Evolutionary conservation across 228 moss, liverwort and hornwort genomes (phyloP).

Genomic region (Sphagnum magellanicum): DNA sequence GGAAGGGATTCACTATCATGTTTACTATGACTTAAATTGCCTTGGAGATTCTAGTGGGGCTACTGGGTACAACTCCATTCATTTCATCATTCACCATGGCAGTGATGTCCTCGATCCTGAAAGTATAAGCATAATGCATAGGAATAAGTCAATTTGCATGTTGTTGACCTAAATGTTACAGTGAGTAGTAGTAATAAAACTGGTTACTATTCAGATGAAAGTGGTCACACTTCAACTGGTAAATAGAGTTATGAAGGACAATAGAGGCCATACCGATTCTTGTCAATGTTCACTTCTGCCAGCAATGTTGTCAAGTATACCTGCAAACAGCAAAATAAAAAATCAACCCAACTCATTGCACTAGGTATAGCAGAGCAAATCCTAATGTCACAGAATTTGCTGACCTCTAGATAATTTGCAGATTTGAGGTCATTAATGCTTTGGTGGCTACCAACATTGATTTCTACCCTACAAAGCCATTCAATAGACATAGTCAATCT

Average conservation of each 20-base stretch:
- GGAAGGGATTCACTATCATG: too few species aligned
- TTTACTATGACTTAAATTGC: too few species aligned
- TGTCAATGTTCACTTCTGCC: slow-evolving; percentile 75
- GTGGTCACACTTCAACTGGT: background rate
- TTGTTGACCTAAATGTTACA: background rate
- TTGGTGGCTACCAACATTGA: too few species aligned
- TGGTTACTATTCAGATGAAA: background rate
- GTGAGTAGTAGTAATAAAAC: background rate
- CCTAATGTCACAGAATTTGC: background rate
- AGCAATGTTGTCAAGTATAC: slow-evolving; percentile 88
- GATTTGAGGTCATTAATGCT: background rate
- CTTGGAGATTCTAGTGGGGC: background rate
- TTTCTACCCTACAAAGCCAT: too few species aligned
- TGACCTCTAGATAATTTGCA: background rate
- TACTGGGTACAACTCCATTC: slow-evolving; percentile 27
- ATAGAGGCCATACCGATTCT: slow-evolving; percentile 44
- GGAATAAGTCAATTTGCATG: background rate
- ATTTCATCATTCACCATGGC: slow-evolving; percentile 64
- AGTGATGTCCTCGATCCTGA: slow-evolving; percentile 65
- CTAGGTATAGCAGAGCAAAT: background rate
- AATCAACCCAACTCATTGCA: background rate
- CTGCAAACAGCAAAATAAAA: slow-evolving; percentile 19
- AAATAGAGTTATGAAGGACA: background rate
- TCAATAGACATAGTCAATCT: too few species aligned
- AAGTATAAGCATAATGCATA: background rate